phyloP scores from a whole-genome alignment of 371 early-diverging fungal genomes.

The Cokeromyces recurvatus region DNA sequence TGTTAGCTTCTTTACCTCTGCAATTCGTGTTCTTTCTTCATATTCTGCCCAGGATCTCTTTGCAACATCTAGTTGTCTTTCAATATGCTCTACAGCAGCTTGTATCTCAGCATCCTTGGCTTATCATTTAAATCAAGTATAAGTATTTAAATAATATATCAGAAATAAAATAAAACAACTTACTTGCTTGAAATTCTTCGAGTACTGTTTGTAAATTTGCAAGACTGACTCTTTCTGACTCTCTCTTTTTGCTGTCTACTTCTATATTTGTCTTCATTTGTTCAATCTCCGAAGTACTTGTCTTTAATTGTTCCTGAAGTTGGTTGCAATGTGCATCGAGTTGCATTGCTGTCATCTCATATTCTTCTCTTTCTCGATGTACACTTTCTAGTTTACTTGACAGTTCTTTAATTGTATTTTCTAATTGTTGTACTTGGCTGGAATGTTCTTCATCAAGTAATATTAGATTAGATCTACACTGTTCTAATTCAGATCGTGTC shows the following conservation, averaged over 20 bases:
- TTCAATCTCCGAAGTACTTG: constrained; percentile 40
- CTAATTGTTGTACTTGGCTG: constrained; percentile 17
- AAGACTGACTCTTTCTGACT: constrained; percentile 64
- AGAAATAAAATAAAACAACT: constrained; percentile 4
- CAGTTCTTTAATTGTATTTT: constrained; percentile 17
- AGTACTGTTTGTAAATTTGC: constrained; percentile 81
- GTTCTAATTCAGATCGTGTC: constrained; percentile 14
- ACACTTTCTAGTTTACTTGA: constrained; percentile 17
- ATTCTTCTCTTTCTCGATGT: constrained; percentile 47
- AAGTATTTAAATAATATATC: not conserved
- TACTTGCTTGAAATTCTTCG: constrained; percentile 81
- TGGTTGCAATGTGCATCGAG: constrained; percentile 51
- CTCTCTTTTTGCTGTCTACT: constrained; percentile 36
- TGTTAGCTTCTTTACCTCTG: constrained; percentile 43
- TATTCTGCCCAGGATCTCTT: constrained; percentile 55
- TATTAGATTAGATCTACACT: constrained; percentile 20
- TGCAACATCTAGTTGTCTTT: constrained; percentile 50
- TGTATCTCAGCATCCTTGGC: constrained; percentile 76
- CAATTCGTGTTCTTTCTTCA: constrained; percentile 50
- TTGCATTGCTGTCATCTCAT: constrained; percentile 57
- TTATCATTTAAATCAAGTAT: too few relatives aligned
- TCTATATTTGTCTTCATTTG: constrained; percentile 18
- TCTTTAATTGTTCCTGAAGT: constrained; percentile 36
- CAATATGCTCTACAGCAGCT: constrained; percentile 68
- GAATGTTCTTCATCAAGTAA: constrained; percentile 25